These are phyloP conservation scores for Leptomonas pyrrhocoris DNA, from an alignment of 208 protist genomes.

Conservation along the genomic window DNA sequence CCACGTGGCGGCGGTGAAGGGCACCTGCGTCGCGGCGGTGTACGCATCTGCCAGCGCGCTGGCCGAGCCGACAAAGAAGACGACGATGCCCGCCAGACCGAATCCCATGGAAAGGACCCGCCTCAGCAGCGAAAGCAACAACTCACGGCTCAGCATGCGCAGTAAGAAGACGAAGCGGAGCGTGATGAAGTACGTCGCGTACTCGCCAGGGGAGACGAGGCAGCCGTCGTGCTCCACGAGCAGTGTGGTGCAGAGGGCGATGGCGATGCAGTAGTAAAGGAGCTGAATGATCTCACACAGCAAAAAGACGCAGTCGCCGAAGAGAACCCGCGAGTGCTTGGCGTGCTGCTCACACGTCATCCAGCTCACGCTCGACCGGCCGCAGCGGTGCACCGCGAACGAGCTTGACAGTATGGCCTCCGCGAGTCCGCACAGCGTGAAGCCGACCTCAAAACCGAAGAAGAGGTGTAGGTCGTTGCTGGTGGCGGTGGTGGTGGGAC, in stretches of 20 bases:
- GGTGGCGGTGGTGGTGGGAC: constrained; percentile 41
- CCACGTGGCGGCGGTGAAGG: constrained; percentile 42
- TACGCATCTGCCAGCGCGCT: constrained; percentile 61
- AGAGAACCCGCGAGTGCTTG: constrained; percentile 33
- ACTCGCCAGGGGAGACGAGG: constrained; percentile 51
- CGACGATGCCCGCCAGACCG: constrained; percentile 33
- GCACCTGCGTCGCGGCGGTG: constrained; percentile 14
- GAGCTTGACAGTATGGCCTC: constrained; percentile 45
- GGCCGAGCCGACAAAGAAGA: constrained; percentile 64
- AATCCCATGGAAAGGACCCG: constrained; percentile 35
- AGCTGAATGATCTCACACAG: constrained; percentile 62
- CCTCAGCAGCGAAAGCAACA: constrained; percentile 46
- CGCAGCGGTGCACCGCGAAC: constrained; percentile 64
- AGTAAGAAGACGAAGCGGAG: constrained; percentile 69
- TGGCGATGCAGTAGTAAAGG: constrained; percentile 63
- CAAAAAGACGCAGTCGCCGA: constrained; percentile 68
- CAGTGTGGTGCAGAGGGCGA: constrained; percentile 57
- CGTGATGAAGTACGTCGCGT: constrained; percentile 69
- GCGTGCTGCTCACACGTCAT: constrained; percentile 19
- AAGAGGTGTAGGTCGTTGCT: constrained; percentile 58
- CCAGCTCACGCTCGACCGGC: constrained; percentile 30
- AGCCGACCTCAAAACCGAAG: constrained; percentile 62
- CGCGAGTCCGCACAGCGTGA: constrained; percentile 52
- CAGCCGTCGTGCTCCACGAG: constrained; percentile 45
- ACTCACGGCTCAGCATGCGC: constrained; percentile 60